phyloP scores from a whole-genome alignment of 192 early-diverging fungal species.

The Coemansia nantahalensis region DNA sequence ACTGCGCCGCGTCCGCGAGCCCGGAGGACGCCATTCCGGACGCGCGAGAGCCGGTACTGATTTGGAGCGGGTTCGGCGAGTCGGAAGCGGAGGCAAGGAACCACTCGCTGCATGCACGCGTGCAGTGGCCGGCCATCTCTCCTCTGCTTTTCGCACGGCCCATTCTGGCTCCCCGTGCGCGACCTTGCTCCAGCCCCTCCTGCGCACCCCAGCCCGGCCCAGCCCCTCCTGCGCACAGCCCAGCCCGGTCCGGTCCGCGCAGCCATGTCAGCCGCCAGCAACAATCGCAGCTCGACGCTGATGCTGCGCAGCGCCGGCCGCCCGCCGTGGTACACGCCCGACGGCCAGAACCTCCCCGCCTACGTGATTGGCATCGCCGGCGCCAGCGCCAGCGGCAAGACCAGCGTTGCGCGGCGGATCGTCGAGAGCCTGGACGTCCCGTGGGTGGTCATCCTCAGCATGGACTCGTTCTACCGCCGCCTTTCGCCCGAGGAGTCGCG shows the following conservation, averaged over 20 bases:
- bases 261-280: neutral
- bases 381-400: slow-evolving; percentile 84
- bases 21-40: too few relatives aligned
- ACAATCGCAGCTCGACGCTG: slow-evolving; percentile 30
- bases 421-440: slow-evolving; percentile 71
- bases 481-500: slow-evolving; percentile 73
- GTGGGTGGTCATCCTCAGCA: slow-evolving; percentile 88
- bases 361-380: slow-evolving; percentile 78
- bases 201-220: too few relatives aligned
- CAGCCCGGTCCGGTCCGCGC: too few relatives aligned
- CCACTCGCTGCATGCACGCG: too few relatives aligned
- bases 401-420: slow-evolving; percentile 73
- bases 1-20: too few relatives aligned
- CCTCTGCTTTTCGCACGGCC: too few relatives aligned
- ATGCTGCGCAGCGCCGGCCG: slow-evolving; percentile 49
- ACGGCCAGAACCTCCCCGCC: slow-evolving; percentile 62
- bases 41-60: too few relatives aligned
- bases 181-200: too few relatives aligned
- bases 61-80: too few relatives aligned
- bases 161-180: too few relatives aligned
- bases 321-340: slow-evolving; percentile 48
- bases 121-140: too few relatives aligned
- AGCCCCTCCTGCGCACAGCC: neutral
- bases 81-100: too few relatives aligned
- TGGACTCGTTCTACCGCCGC: slow-evolving; percentile 95